Base-by-base conservation (phyloP, 176 grass and related monocot genomes). In the Pharus latifolius region DNA sequence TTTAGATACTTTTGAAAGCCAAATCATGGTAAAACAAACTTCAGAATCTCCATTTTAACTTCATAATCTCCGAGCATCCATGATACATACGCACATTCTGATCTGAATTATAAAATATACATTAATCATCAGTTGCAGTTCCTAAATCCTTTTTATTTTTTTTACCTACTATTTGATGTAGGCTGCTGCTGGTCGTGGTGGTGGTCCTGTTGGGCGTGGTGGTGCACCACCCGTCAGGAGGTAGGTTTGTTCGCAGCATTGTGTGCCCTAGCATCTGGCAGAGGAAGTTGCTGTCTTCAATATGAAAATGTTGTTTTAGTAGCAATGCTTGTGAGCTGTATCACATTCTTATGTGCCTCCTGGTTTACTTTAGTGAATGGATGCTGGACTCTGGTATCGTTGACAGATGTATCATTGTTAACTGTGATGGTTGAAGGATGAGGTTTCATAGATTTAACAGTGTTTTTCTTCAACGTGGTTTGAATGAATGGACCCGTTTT, bases 121-220 rank as follows among this genome's bases (percentile, higher is more conserved):
- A 48, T 63, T 37, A 19, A 28, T 56, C 41, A 31, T 57, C 2
- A 28, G 22, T 77, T 43, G 22, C 53, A 50, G 14, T 56, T 58
- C 10, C 23, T 83, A 65, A 82, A 63, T n/a, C n/a, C n/a, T n/a
- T n/a, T n/a, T n/a, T n/a, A n/a, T n/a, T n/a, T n/a, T 20, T 41
- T 63, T 63, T 49, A 24, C n/a, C 50, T 75, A 57, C 18, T 32
- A 50, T 40, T 49, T 73, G 10, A 26, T 84, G 42, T 65, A 84
- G 82, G 74, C 50, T 78, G 24, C 74, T 66, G 14, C 50, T 72
- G 82, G 67, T 18, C 74, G 74, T 32, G 81, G 74, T 26, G 81
- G 81, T 66, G 81, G 74, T 65, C 74, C 67, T 59, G 51, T 78
- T 3, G 74, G 74, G 52, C 59, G 74, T 7, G 58, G 74, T 0